Evolutionary conservation across 768 basidiomycete genomes (phyloP).

Genomic region (Agrocybe praecox): DNA sequence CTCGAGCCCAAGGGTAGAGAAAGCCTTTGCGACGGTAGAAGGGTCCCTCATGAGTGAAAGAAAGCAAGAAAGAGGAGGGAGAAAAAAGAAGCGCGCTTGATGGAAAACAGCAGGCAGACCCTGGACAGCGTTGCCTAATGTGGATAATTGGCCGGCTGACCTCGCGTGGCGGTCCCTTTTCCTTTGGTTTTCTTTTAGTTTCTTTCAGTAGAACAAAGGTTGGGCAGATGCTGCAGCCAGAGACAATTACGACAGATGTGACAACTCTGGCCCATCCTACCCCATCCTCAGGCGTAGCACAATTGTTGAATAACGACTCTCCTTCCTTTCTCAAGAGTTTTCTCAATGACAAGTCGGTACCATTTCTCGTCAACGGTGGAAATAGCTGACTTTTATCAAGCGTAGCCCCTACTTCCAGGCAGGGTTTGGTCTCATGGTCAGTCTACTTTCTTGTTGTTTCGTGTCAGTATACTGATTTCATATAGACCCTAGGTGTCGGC

Average conservation of each 20-base stretch:
- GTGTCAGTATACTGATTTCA: slow-evolving; percentile 3
- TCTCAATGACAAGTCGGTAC: slow-evolving; percentile 67
- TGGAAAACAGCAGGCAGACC: slow-evolving; percentile 1
- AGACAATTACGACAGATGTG: slow-evolving; percentile 3
- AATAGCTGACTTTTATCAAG: slow-evolving; percentile 35
- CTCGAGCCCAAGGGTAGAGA: slow-evolving; percentile 51
- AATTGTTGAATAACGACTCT: slow-evolving; percentile 12
- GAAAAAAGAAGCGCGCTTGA: slow-evolving; percentile 16
- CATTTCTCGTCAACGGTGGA: slow-evolving; percentile 3
- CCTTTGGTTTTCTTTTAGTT: neutral
- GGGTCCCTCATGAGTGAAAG: slow-evolving; percentile 3
- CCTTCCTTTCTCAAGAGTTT: slow-evolving; percentile 37
- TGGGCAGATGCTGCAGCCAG: slow-evolving; percentile 6
- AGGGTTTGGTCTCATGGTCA: slow-evolving; percentile 96
- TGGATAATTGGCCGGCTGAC: slow-evolving; percentile 4
- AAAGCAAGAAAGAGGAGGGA: slow-evolving; percentile 8
- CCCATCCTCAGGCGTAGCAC: slow-evolving; percentile 3
- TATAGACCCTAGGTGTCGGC: slow-evolving; percentile 88
- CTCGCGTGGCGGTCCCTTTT: neutral
- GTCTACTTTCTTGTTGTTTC: neutral
- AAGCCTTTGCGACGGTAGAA: slow-evolving; percentile 32
- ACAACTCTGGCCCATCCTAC: slow-evolving; percentile 6
- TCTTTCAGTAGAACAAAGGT: neutral
- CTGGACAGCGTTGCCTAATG: slow-evolving; percentile 23
- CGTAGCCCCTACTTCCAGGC: slow-evolving; percentile 96